phyloP scores from a whole-genome alignment of 768 basidiomycete genomes.

The Mycena capillaripes region DNA sequence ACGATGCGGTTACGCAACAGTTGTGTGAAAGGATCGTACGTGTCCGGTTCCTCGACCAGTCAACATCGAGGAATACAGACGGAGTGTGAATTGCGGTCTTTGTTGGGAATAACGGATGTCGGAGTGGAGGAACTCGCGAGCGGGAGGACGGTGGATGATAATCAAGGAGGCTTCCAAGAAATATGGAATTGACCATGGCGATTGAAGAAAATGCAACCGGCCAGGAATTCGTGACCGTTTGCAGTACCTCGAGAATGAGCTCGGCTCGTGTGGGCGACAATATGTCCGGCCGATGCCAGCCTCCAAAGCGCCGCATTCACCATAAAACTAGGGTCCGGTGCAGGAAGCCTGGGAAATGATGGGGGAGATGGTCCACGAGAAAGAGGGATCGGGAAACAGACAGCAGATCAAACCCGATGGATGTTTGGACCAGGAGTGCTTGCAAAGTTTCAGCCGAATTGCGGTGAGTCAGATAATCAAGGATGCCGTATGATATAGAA shows the following conservation, averaged over 20 bases:
- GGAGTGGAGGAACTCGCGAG: not conserved
- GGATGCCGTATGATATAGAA: not conserved
- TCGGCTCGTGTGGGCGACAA: not conserved
- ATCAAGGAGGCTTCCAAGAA: not conserved
- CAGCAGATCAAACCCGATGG: not conserved
- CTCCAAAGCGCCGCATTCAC: not conserved
- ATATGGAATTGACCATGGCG: not conserved
- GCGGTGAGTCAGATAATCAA: not conserved
- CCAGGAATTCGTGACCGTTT: not conserved
- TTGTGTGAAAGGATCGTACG: not conserved
- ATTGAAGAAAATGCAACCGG: not conserved
- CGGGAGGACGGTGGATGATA: not conserved
- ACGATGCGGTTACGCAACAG: not conserved
- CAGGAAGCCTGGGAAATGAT: no score
- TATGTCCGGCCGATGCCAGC: not conserved
- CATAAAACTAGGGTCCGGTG: no score
- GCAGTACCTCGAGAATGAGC: not conserved
- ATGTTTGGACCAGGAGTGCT: not conserved
- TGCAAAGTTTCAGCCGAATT: not conserved
- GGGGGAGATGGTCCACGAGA: not conserved
- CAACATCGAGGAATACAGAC: not conserved
- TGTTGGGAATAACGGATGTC: not conserved
- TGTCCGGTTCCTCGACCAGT: not conserved
- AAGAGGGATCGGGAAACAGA: not conserved
- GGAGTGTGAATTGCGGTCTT: not conserved